Base-by-base conservation (phyloP, 306 rosid species). In the Casuarina glauca region DNA sequence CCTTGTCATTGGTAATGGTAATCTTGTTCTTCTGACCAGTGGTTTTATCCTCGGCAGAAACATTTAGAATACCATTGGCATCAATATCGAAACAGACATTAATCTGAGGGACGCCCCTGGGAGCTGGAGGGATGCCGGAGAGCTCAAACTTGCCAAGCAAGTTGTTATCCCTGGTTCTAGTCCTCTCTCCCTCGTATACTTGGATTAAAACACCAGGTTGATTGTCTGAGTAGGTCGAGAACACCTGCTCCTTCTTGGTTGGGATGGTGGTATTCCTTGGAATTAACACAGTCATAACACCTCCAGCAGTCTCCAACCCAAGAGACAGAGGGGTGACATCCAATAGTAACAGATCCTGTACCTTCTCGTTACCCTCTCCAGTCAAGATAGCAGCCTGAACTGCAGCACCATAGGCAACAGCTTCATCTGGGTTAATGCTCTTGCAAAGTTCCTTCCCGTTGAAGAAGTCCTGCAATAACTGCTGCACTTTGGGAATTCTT, bases 21-120 rank as follows among this genome's bases (percentile, higher is more conserved):
- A 92, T 92, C 82, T 90, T 92, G 80, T 92, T 92, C 86, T 92
- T 92, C 78, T 90, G 93, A 46, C 91, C 91, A 0, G 97, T 90
- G 9, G 91, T 92, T 78, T 86, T 92, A 67, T 92, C 91, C 84
- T 90, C 88, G 0, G 97, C 95, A 45, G 95, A 90, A 41, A 92
- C 95, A 11, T 90, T 90, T 66, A 90, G 83, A 42, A 92, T 92
- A 20, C 97, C 93, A 4, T 91, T 89, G 0, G 92, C 94, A 26
- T 91, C 91, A 0, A 91, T 91, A 8, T 89, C 97, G 2, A 89
- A 91, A 83, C 94, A 89, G 2, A 89, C 97, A 0, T 81, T 91
- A 45, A 89, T 91, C 54, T 91, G 94, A 1, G 97, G 97, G 35
- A 90, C 94, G 52, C 97, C 93, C 41, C 91, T 83, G 0, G 94